Base-by-base conservation (phyloP, 2,329 filamentous ascomycete species). In the Exophiala bonariae region DNA sequence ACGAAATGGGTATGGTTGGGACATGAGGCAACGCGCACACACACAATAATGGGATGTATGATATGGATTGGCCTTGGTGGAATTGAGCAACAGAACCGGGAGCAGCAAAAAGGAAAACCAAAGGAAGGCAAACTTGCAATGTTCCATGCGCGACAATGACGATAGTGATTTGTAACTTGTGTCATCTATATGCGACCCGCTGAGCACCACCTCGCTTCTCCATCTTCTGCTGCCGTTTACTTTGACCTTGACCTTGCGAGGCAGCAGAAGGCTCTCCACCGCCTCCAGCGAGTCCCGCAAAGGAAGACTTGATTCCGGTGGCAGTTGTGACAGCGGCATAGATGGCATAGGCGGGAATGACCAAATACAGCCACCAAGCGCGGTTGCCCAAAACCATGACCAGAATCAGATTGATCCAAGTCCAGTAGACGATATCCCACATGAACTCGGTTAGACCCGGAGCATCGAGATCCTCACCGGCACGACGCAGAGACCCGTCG, bases 401-500 rank as follows among this genome's bases (percentile, higher is more conserved):
- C n/a, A 86, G 67, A 7, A 85, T 69, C 32, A 89, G 74, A 44
- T 84, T 87, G 9, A 81, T 83, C 85, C 91, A 96, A 0, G 90
- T 96, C 73, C 95, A 89, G 81, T 96, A 97, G 43, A 96, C 75
- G 40, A 96, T 81, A 71, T 99, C 93, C 79, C 95, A 99, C 86
- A 97, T 89, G 75, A 95, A 97, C 71, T 96, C 93, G 9, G 92
- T 97, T 74, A 99, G 72, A 3, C 93, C 93, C 26, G 85, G 80
- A 8, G 89, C 88, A 43, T 87, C 83, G 11, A 99, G 80, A 66
- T 99, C 93, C 66, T 97, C 91, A 34, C 93, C 92, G 1, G 88
- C 76, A 23, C 79, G 82, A 65, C 81, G 83, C 52, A 97, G 75
- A n/a, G 84, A 77, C 38, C 81, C 83, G 19, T 73, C 71, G 17